Percentiles rank a stretch among this genome's conserved stretches.
phyloP scores from a whole-genome alignment of 768 basidiomycete species.

The Cyathus striatus region DNA sequence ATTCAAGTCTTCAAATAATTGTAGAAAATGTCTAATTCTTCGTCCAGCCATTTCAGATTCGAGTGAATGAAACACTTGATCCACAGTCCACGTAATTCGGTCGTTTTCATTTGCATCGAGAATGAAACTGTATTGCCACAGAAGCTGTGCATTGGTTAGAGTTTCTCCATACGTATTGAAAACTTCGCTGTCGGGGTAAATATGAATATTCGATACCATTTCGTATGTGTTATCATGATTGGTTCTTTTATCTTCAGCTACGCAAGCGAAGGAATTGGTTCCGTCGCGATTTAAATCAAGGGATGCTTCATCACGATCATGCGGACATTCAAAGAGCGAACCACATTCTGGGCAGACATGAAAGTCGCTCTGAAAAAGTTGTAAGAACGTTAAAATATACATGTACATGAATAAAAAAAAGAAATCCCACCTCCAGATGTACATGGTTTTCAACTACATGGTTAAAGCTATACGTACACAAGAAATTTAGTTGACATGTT shows the following conservation, averaged over 20 bases:
- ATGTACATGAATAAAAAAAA: slow-evolving; percentile 1
- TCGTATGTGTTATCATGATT: slow-evolving; percentile 50
- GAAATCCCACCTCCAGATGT: slow-evolving; percentile 59
- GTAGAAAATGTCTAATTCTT: slow-evolving; percentile 4
- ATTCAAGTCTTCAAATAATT: slow-evolving; percentile 1
- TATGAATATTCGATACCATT: slow-evolving; percentile 57
- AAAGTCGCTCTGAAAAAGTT: slow-evolving; percentile 53
- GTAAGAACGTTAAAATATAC: slow-evolving; percentile 5
- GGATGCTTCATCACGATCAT: slow-evolving; percentile 41
- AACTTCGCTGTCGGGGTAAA: slow-evolving; percentile 49
- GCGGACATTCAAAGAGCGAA: slow-evolving; percentile 59
- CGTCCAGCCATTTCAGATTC: neutral
- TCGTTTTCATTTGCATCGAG: slow-evolving; percentile 74
- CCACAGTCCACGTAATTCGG: slow-evolving; percentile 36
- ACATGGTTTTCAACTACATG: slow-evolving; percentile 65
- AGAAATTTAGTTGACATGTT: slow-evolving; percentile 31
- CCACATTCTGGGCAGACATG: slow-evolving; percentile 73
- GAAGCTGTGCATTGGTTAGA: slow-evolving; percentile 59
- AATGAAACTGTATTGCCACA: slow-evolving; percentile 68
- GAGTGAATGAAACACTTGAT: slow-evolving; percentile 20
- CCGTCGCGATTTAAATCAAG: neutral
- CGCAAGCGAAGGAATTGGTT: slow-evolving; percentile 7
- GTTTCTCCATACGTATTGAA: slow-evolving; percentile 78
- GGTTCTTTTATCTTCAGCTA: neutral
- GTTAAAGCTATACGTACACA: slow-evolving; percentile 53